phyloP scores from a whole-genome alignment of 2,329 filamentous ascomycete genomes.

The Calonectria hawksworthii region DNA sequence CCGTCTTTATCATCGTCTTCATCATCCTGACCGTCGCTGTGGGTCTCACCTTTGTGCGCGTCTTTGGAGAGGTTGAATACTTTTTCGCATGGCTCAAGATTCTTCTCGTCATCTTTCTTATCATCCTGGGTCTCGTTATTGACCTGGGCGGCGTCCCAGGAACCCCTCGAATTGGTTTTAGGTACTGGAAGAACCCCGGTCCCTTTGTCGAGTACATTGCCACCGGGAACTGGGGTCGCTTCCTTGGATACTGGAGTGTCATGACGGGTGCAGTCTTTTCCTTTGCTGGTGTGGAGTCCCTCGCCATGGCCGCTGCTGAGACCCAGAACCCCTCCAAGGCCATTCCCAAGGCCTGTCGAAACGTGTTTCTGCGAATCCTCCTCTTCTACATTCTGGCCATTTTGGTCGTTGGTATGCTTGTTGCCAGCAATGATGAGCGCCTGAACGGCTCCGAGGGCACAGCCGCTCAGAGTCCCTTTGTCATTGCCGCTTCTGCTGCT shows the following conservation, averaged over 20 bases:
- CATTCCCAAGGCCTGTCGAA: constrained; percentile 68
- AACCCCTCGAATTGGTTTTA: constrained; percentile 41
- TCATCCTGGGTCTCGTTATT: constrained; percentile 60
- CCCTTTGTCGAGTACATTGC: constrained; percentile 77
- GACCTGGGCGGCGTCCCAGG: constrained; percentile 41
- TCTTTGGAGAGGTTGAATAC: constrained; percentile 68
- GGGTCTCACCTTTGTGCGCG: constrained; percentile 60
- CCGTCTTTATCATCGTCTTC: constrained; percentile 44
- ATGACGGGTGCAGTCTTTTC: constrained; percentile 76
- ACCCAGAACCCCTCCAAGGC: constrained; percentile 68
- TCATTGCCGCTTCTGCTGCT: constrained; percentile 79
- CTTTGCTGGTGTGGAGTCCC: constrained; percentile 75
- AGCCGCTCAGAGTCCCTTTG: constrained; percentile 69
- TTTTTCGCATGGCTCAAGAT: constrained; percentile 65
- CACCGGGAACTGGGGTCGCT: constrained; percentile 70
- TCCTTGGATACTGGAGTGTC: constrained; percentile 76
- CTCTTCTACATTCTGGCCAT: constrained; percentile 76
- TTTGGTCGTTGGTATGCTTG: constrained; percentile 78
- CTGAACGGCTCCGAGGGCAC: constrained; percentile 62
- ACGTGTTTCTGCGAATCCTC: constrained; percentile 70
- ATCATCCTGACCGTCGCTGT: constrained; percentile 42
- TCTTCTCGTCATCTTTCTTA: constrained; percentile 65
- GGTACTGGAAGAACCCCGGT: constrained; percentile 67
- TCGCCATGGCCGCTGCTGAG: constrained; percentile 74
- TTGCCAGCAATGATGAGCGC: constrained; percentile 70